A percentile compares a stretch with the other conserved stretches of the same genome.
Conservation (phyloP, 176 grass and related monocot genomes). For the Poa pratensis region DNA sequence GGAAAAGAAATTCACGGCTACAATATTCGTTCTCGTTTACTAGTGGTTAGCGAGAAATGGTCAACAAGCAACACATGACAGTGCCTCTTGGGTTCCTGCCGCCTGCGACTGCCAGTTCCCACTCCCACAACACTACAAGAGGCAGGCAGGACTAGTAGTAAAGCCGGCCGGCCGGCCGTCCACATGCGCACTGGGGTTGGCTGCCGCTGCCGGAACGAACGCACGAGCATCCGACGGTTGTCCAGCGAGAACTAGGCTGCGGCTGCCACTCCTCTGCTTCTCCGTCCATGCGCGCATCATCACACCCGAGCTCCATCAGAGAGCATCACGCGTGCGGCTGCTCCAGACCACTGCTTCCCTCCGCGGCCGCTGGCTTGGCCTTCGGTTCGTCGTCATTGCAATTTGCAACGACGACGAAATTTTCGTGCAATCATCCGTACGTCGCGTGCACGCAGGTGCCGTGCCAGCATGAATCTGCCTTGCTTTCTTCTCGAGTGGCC, state of each 20-base stretch:
- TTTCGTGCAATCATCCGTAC: not conserved
- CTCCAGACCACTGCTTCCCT: not conserved
- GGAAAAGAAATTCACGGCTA: too few species aligned
- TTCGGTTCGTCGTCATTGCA: not conserved
- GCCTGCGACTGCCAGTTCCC: not conserved
- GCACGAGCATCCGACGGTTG: not conserved
- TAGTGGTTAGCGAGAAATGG: not conserved
- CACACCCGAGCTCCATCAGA: slow-evolving; percentile 17
- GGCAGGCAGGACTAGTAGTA: not conserved
- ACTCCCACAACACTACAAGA: not conserved
- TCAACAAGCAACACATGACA: not conserved
- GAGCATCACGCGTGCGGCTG: slow-evolving; percentile 27
- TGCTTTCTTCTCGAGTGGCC: not conserved
- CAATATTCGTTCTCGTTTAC: too few species aligned
- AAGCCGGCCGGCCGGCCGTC: slow-evolving; percentile 48
- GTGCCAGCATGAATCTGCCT: not conserved
- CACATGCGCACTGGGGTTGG: slow-evolving; percentile 40
- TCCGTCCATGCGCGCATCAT: slow-evolving; percentile 45
- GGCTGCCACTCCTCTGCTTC: not conserved
- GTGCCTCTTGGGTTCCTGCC: not conserved
- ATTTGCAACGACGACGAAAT: not conserved
- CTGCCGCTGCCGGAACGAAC: not conserved
- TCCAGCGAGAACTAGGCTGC: not conserved
- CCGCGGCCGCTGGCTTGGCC: not conserved
- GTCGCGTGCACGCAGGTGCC: not conserved